Conservation (phyloP, 225 moss, liverwort and hornwort species). For the Rhytidiadelphus loreus region DNA sequence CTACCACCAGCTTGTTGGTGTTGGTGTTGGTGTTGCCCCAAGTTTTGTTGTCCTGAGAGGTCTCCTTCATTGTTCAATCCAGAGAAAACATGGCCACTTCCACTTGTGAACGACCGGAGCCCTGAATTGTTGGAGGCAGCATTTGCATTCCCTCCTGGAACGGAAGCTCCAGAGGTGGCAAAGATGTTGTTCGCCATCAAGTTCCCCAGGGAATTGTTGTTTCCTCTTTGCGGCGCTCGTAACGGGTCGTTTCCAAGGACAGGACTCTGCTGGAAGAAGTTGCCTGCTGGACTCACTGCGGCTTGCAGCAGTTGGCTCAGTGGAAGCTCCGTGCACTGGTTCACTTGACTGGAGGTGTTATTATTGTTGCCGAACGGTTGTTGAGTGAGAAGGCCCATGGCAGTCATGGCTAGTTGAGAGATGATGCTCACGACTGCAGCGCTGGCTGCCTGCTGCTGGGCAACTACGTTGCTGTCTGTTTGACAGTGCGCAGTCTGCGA, state of each 20-base stretch:
- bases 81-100: conserved; percentile 12
- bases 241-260: neutral
- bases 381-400: conserved; percentile 37
- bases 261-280: conserved; percentile 25
- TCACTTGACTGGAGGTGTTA: conserved; percentile 4
- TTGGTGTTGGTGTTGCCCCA: neutral
- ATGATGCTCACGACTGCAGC: conserved; percentile 53
- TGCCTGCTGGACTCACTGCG: conserved; percentile 21
- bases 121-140: neutral
- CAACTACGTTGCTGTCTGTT: conserved; percentile 21
- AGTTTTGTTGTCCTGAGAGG: conserved; percentile 5
- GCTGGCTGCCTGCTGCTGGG: conserved; percentile 68
- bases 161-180: neutral
- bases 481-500: conserved; percentile 37
- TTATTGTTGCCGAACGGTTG: neutral
- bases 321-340: conserved; percentile 17
- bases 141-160: neutral
- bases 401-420: conserved; percentile 66
- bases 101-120: conserved; percentile 13
- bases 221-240: neutral
- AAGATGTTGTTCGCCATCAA: conserved; percentile 10
- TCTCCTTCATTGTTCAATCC: conserved; percentile 20
- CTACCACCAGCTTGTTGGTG: conserved; percentile 5
- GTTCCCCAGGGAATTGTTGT: conserved; percentile 1
- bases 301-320: conserved; percentile 51